A percentile compares a stretch with the other conserved stretches of the same genome.
phyloP scores from a whole-genome alignment of 495 filamentous ascomycete genomes.

The Penicillium malachiteum region DNA sequence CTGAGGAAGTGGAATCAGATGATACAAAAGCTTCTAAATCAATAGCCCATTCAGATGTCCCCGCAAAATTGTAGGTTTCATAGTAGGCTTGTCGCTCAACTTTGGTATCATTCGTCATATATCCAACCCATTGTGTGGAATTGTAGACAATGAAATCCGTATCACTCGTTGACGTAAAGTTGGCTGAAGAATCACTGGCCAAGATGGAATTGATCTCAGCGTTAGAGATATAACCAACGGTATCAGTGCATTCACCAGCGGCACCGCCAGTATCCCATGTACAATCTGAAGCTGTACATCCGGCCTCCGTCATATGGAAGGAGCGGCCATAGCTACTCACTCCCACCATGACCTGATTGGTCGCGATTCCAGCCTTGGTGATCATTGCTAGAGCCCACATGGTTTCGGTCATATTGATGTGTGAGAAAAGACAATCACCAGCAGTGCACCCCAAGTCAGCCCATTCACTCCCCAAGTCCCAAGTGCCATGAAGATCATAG shows the following conservation, averaged over 20 bases:
- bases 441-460: not conserved
- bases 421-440: constrained; percentile 33
- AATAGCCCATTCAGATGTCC: constrained; percentile 42
- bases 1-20: no score
- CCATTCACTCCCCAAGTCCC: constrained; percentile 30
- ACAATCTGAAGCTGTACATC: constrained; percentile 6
- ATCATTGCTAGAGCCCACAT: constrained; percentile 34
- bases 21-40: constrained; percentile 28
- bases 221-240: constrained; percentile 25
- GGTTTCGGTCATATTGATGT: constrained; percentile 43
- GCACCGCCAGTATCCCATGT: not conserved
- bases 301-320: constrained; percentile 33
- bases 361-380: constrained; percentile 41
- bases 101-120: constrained; percentile 35
- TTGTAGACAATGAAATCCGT: constrained; percentile 45
- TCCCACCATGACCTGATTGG: constrained; percentile 38
- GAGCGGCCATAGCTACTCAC: constrained; percentile 39
- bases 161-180: constrained; percentile 13
- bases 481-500: constrained; percentile 36
- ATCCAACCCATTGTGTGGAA: constrained; percentile 40
- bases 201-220: constrained; percentile 14
- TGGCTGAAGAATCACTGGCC: not conserved
- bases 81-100: constrained; percentile 17
- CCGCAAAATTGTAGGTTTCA: constrained; percentile 26
- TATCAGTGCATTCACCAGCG: constrained; percentile 18